Percentiles rank a stretch among this genome's conserved stretches.
Conservation (phyloP, 495 filamentous ascomycete genomes). For the Aspergillus coremiiformis region DNA sequence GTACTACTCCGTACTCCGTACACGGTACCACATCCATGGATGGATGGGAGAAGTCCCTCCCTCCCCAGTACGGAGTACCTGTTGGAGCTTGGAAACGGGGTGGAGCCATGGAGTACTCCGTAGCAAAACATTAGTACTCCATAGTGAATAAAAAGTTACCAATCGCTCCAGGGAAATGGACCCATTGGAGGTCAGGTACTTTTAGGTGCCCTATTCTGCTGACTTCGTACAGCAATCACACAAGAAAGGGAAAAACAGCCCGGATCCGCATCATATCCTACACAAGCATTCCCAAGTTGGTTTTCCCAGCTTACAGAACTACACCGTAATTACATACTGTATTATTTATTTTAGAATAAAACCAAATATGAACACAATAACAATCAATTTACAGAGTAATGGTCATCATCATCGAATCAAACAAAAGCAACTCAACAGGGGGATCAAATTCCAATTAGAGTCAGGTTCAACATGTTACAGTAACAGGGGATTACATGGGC, state of each 20-base stretch:
- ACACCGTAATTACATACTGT: neutral
- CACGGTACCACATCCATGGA: slow-evolving; percentile 11
- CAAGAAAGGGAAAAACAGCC: slow-evolving; percentile 5
- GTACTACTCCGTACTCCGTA: too few relatives aligned
- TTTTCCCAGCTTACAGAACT: slow-evolving; percentile 3
- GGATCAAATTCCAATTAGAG: slow-evolving; percentile 14
- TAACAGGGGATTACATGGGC: slow-evolving; percentile 3
- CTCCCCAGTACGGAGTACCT: too few relatives aligned
- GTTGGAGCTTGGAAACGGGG: slow-evolving; percentile 20
- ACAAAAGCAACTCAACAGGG: slow-evolving; percentile 7
- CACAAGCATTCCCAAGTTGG: neutral
- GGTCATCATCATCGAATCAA: slow-evolving; percentile 3
- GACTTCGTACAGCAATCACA: neutral
- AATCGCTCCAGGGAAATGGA: slow-evolving; percentile 6
- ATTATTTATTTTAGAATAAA: slow-evolving; percentile 1
- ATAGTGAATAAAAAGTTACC: slow-evolving; percentile 9
- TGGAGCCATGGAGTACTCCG: too few relatives aligned
- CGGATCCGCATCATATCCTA: slow-evolving; percentile 3
- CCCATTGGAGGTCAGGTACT: neutral
- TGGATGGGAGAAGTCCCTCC: slow-evolving; percentile 8
- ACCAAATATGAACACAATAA: slow-evolving; percentile 3
- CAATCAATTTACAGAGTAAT: neutral
- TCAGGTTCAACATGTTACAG: slow-evolving; percentile 4
- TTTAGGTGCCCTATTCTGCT: neutral
- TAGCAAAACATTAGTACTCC: too few relatives aligned